These are phyloP conservation scores for Blastomyces parvus DNA, from an alignment of 2,329 filamentous ascomycete species.

Conservation along the genomic window DNA sequence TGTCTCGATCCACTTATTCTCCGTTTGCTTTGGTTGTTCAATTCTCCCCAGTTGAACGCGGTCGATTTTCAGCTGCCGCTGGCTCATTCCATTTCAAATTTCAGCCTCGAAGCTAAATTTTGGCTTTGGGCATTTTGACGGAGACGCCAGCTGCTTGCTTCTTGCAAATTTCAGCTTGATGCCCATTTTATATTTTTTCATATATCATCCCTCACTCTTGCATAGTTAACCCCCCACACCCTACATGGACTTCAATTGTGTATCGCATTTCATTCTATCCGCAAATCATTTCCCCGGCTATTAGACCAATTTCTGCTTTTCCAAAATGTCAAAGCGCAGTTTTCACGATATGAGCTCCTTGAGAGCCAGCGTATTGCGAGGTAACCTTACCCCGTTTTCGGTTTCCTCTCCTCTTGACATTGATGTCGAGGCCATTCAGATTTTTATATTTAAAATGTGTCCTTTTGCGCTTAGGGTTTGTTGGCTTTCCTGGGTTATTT, in stretches of 20 bases:
- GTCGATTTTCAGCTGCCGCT: background rate
- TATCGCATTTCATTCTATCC: background rate
- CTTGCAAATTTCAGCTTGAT: background rate
- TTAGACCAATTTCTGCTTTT: background rate
- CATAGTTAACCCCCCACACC: background rate
- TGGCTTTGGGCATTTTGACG: background rate
- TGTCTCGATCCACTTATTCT: background rate
- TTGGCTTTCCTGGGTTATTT: too few relatives aligned
- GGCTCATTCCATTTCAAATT: background rate
- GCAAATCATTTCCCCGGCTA: background rate
- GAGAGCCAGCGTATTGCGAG: conserved; percentile 5
- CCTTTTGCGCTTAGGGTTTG: background rate
- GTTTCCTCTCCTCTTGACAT: conserved; percentile 2
- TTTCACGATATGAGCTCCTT: conserved; percentile 2
- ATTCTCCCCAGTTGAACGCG: background rate
- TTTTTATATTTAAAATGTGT: background rate
- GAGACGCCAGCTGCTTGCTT: background rate
- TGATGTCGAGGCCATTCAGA: background rate
- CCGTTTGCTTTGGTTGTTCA: background rate
- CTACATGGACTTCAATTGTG: background rate
- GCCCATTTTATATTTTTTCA: background rate
- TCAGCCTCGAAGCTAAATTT: background rate
- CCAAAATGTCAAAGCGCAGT: background rate
- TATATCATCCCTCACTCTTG: background rate
- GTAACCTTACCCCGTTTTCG: conserved; percentile 4